phyloP scores from a whole-genome alignment of 345 rosid species.

The Syzygium jambos region DNA sequence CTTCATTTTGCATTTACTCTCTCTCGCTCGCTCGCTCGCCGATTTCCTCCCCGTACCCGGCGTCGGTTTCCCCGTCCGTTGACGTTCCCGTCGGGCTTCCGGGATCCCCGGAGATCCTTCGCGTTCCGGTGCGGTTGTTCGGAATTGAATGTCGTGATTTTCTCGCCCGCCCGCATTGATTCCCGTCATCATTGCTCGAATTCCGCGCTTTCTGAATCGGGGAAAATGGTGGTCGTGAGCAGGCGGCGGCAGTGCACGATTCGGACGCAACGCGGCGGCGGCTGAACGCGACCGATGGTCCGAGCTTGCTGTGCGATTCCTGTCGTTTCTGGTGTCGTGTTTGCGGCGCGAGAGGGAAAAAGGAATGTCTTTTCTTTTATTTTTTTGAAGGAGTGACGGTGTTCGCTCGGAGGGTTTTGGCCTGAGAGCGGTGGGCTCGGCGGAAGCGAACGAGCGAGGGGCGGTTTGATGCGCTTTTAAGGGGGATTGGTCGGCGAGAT shows the following conservation, averaged over 20 bases:
- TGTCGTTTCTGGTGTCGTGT: not conserved
- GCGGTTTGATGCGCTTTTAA: not conserved
- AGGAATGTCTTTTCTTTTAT: not conserved
- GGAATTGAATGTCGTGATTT: not conserved
- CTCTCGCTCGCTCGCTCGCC: too few relatives aligned
- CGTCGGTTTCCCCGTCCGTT: not conserved
- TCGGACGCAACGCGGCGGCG: not conserved
- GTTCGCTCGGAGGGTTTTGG: not conserved
- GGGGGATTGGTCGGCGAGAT: constrained; percentile 4
- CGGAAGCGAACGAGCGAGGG: not conserved
- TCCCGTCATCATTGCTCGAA: not conserved
- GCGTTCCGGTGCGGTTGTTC: not conserved
- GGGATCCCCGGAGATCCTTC: not conserved
- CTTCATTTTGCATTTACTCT: not conserved
- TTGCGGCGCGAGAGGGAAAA: not conserved
- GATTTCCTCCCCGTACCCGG: not conserved
- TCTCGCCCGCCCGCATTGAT: not conserved
- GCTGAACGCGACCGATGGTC: not conserved
- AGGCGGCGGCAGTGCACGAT: not conserved
- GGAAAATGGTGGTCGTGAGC: not conserved
- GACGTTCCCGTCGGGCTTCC: not conserved
- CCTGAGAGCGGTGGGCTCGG: not conserved
- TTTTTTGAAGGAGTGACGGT: not conserved
- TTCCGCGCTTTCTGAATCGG: not conserved
- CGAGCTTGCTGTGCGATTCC: not conserved